These are phyloP conservation scores for Blumeria graminis DNA, from an alignment of 2,329 filamentous ascomycete genomes.

Conservation along the genomic window DNA sequence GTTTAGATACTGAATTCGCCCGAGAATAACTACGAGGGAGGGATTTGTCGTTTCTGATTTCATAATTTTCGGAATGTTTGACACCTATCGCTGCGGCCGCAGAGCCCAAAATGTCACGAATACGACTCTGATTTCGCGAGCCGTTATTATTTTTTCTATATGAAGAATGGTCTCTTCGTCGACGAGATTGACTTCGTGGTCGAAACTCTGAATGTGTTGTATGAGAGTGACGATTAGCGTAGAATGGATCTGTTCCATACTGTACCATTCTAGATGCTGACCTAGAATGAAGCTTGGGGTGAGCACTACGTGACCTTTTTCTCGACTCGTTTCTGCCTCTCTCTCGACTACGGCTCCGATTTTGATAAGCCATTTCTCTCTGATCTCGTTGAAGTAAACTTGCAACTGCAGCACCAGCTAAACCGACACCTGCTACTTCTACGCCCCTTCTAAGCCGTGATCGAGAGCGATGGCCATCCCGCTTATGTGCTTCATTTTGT, in stretches of 20 bases:
- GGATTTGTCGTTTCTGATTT: no score
- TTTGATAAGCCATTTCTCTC: conserved; percentile 14
- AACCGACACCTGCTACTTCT: conserved; percentile 33
- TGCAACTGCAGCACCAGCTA: conserved; percentile 34
- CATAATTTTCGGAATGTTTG: no score
- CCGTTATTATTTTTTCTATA: neutral
- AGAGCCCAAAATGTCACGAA: no score
- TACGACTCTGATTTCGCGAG: neutral
- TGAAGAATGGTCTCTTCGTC: neutral
- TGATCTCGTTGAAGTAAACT: conserved; percentile 36
- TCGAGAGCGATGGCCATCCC: conserved; percentile 23
- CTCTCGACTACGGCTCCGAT: conserved; percentile 9
- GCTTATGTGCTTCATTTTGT: conserved; percentile 17
- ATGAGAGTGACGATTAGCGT: conserved; percentile 9
- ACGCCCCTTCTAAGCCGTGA: conserved; percentile 24
- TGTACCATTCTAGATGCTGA: conserved; percentile 44
- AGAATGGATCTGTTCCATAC: conserved; percentile 35
- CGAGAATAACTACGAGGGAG: no score
- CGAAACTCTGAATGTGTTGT: conserved; percentile 8
- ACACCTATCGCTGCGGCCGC: no score
- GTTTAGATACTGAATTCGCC: no score
- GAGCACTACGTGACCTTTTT: conserved; percentile 25
- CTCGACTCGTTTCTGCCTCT: conserved; percentile 17
- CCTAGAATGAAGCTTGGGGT: conserved; percentile 29
- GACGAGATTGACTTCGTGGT: neutral